phyloP scores from a whole-genome alignment of 805 yeast genomes.

The Sugiyamaella marilandica region DNA sequence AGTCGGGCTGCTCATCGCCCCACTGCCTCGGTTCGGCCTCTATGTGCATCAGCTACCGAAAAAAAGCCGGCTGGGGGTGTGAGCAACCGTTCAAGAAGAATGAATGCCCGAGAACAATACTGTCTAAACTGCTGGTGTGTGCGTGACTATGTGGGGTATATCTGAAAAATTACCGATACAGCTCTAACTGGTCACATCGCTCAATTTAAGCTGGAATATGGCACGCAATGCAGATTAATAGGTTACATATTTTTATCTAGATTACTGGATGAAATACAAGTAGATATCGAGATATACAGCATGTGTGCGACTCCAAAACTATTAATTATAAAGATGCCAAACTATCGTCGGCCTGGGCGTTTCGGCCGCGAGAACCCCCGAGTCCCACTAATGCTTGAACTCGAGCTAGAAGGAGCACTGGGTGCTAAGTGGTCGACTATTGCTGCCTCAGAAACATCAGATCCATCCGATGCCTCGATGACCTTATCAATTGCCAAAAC shows the following conservation, averaged over 20 bases:
- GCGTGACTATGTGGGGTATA: too few species aligned
- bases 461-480: constrained; percentile 27
- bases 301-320: neutral
- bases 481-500: constrained; percentile 3
- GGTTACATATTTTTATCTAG: too few species aligned
- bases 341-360: constrained; percentile 25
- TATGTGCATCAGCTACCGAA: too few species aligned
- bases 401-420: neutral
- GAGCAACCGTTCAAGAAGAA: too few species aligned
- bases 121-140: too few species aligned
- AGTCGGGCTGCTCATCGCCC: neutral
- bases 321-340: neutral
- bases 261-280: too few species aligned
- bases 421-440: constrained; percentile 13
- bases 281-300: neutral
- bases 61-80: too few species aligned
- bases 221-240: too few species aligned
- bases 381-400: neutral
- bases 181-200: too few species aligned
- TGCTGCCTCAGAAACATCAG: constrained; percentile 20
- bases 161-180: too few species aligned
- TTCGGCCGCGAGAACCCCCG: constrained; percentile 24
- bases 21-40: constrained; percentile 2
- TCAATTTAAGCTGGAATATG: too few species aligned
- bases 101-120: too few species aligned